Evolutionary conservation across 768 basidiomycete genomes (phyloP).

Genomic region (Lentinula sp.): DNA sequence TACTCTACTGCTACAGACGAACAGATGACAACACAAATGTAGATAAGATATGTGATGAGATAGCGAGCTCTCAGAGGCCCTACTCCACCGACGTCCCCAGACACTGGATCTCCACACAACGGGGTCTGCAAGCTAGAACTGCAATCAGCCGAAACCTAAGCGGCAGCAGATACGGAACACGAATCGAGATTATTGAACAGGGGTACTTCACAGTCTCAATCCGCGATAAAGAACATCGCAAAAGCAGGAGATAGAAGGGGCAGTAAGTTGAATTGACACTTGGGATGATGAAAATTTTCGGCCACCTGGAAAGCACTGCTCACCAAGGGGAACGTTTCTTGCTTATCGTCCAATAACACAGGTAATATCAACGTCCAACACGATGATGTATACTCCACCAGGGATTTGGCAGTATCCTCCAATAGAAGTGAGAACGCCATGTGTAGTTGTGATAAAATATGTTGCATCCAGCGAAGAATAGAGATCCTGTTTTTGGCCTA

Average conservation of each 20-base stretch:
- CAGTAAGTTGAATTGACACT: neutral
- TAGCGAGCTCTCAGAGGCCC: no score
- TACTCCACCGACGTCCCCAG: no score
- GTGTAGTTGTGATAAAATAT: slow-evolving; percentile 58
- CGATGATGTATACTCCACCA: slow-evolving; percentile 60
- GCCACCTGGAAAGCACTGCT: slow-evolving; percentile 14
- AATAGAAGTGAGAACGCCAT: slow-evolving; percentile 70
- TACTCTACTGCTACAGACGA: no score
- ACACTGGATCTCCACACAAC: slow-evolving; percentile 23
- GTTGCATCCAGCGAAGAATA: slow-evolving; percentile 73
- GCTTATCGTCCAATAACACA: slow-evolving; percentile 54
- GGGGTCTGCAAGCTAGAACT: slow-evolving; percentile 34
- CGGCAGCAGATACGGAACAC: slow-evolving; percentile 19
- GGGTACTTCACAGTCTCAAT: slow-evolving; percentile 75
- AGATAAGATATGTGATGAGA: no score
- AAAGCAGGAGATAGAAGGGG: neutral
- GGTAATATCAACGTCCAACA: slow-evolving; percentile 67
- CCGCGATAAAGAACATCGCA: slow-evolving; percentile 21
- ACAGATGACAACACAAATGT: no score
- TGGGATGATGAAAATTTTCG: neutral
- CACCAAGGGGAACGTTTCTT: slow-evolving; percentile 79
- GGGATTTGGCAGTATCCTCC: slow-evolving; percentile 54
- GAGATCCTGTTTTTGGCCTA: slow-evolving; percentile 75
- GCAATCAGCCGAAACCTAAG: neutral
- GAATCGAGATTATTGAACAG: slow-evolving; percentile 56